Evolutionary conservation across 768 basidiomycete genomes (phyloP).

Genomic region (Suillus hirtellus): DNA sequence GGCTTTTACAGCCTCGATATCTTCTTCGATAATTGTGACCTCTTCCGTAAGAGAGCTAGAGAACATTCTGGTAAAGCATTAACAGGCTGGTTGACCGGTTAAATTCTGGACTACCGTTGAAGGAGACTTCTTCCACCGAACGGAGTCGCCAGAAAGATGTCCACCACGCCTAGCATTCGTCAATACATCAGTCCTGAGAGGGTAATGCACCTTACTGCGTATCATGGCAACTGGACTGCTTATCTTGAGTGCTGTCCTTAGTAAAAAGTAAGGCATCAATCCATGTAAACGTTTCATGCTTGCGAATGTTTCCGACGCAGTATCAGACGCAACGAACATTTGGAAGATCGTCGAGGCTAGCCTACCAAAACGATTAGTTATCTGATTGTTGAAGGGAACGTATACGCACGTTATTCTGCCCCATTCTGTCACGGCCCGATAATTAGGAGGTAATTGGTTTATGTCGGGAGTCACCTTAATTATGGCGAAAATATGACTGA

Average conservation of each 20-base stretch:
- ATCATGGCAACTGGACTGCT: constrained; percentile 98
- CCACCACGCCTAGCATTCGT: constrained; percentile 58
- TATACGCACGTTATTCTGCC: constrained; percentile 87
- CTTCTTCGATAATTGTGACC: constrained; percentile 78
- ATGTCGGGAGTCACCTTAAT: constrained; percentile 82
- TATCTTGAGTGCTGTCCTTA: constrained; percentile 88
- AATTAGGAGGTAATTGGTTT: constrained; percentile 77
- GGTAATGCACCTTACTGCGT: constrained; percentile 52
- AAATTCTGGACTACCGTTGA: constrained; percentile 58
- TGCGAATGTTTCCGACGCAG: constrained; percentile 85
- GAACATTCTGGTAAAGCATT: constrained; percentile 74
- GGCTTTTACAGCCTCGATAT: constrained; percentile 83
- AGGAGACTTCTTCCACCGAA: constrained; percentile 92
- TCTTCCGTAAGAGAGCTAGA: constrained; percentile 91
- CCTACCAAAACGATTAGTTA: constrained; percentile 41
- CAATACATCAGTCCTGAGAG: constrained; percentile 9
- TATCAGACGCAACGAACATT: constrained; percentile 90
- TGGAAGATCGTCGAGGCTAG: constrained; percentile 97
- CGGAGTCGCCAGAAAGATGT: constrained; percentile 94
- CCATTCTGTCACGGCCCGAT: constrained; percentile 92
- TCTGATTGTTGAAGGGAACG: constrained; percentile 10
- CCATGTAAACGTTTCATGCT: constrained; percentile 92
- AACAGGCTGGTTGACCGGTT: not conserved
- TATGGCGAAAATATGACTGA: constrained; percentile 84
- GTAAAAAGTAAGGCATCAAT: constrained; percentile 96